Evolutionary conservation across 1,139 yeast genomes (phyloP), one percentile per base, ranked within the genome.

Genomic region (Magnusiomyces sp.): DNA sequence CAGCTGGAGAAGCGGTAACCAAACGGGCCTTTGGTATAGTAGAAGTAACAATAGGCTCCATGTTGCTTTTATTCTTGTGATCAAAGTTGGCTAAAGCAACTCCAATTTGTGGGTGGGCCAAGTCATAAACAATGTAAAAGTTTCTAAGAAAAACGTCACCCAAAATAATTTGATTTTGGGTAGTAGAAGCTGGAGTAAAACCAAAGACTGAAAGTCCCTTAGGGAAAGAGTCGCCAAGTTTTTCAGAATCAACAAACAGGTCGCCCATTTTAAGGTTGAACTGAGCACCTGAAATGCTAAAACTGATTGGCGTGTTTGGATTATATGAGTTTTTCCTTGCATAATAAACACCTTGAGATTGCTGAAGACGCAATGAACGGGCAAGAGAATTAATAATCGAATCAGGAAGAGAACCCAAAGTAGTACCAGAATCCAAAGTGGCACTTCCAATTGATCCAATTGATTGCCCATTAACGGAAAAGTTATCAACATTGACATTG

Each of bases 101-200:
- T 3, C 59, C 65, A 23, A 61, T 56, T 47, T 60, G 60, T 33
- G 57, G 53, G 43, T 54, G 43, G 13, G 47, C 58, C 37, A 53
- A 29, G 46, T 62, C 65, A 47, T 59, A 62, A 7, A 60, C 64
- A 16, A 59, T 56, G 43, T 62, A 62, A 43, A 62, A 55, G 27
- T 56, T 56, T 31, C 64, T 51, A 47, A 62, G 48, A 46, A 62
- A 59, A 13, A 58, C 59, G 40, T 62, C 64, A n/a, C 65, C 65
- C 20, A 62, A 47, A 32, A 62, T 54, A 37, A 58, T 49, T 31
- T 55, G 53, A 31, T 53, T 45, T 14, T 53, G 51, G 33, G 53
- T 54, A 11, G 49, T 47, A n/a, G 59, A 55, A 4, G 59, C 45
- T 5, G 57, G 53, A 20, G 50, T 40, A 47, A 59, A 59, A 2